Evolutionary conservation across 148 eudicot genomes (phyloP).

Genomic region (Vaccinium darrowii): DNA sequence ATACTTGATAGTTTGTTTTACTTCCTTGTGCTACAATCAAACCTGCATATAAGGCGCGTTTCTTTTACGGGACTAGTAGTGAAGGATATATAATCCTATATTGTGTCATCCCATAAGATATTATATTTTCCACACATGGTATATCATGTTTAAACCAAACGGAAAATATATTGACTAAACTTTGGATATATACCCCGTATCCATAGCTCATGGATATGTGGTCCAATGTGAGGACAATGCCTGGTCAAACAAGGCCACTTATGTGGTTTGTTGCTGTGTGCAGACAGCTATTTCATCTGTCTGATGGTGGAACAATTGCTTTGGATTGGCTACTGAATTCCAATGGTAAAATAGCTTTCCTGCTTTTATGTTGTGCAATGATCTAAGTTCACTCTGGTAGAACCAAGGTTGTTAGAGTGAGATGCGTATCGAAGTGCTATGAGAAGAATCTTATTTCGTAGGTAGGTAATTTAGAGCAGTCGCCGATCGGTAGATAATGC

Average conservation of each 20-base stretch:
- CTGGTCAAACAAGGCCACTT: background rate
- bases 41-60: too few relatives aligned
- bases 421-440: background rate
- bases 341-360: slow-evolving; percentile 48
- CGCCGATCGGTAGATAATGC: background rate
- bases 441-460: background rate
- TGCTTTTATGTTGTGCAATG: background rate
- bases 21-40: background rate
- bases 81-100: too few relatives aligned
- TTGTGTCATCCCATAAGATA: background rate
- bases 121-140: background rate
- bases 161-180: background rate
- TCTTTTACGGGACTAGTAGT: too few relatives aligned
- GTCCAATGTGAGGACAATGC: background rate
- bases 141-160: background rate
- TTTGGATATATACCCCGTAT: background rate
- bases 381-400: background rate
- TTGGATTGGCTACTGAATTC: slow-evolving; percentile 79
- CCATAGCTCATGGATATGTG: background rate
- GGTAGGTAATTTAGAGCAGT: background rate
- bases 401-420: background rate
- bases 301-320: slow-evolving; percentile 94
- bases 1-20: slow-evolving; percentile 20
- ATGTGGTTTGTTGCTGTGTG: background rate
- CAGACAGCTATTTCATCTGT: slow-evolving; percentile 66